phyloP scores from a whole-genome alignment of 305 asterid species.

The Fraxinus latifolia region DNA sequence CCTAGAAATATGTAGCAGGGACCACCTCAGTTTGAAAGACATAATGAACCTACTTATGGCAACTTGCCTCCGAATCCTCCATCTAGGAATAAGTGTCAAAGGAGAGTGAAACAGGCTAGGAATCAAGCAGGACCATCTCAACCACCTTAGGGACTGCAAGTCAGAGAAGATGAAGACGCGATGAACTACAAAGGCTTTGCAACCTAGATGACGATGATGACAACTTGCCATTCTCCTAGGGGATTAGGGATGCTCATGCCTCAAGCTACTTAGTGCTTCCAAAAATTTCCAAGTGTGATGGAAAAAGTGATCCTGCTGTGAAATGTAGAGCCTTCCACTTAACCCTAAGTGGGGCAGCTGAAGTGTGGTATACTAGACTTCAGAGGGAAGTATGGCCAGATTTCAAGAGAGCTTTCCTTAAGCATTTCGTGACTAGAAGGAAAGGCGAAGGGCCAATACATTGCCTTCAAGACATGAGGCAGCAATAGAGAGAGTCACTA shows the following conservation, averaged over 20 bases:
- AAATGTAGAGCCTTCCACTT: too few relatives aligned
- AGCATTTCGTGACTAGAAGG: neutral
- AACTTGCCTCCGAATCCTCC: too few relatives aligned
- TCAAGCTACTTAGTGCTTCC: neutral
- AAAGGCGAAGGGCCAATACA: neutral
- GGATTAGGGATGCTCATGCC: neutral
- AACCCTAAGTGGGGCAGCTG: neutral
- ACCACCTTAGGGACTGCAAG: neutral
- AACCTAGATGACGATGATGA: neutral
- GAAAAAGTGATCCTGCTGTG: neutral
- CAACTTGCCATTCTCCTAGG: neutral
- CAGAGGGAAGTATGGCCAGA: neutral
- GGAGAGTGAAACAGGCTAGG: neutral
- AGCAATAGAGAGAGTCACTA: neutral
- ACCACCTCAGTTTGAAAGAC: neutral
- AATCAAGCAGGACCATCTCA: neutral
- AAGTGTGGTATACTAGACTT: neutral
- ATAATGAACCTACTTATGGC: neutral
- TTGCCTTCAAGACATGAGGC: neutral
- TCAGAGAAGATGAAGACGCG: neutral
- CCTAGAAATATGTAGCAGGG: neutral
- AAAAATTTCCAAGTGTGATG: too few relatives aligned
- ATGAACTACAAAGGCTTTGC: neutral
- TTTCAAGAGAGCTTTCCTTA: neutral
- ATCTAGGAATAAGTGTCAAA: neutral